Evolutionary conservation across 352 stramenopile genomes (phyloP), one percentile per base, ranked within the genome.

Genomic region (Elongisporangium anandrum): DNA sequence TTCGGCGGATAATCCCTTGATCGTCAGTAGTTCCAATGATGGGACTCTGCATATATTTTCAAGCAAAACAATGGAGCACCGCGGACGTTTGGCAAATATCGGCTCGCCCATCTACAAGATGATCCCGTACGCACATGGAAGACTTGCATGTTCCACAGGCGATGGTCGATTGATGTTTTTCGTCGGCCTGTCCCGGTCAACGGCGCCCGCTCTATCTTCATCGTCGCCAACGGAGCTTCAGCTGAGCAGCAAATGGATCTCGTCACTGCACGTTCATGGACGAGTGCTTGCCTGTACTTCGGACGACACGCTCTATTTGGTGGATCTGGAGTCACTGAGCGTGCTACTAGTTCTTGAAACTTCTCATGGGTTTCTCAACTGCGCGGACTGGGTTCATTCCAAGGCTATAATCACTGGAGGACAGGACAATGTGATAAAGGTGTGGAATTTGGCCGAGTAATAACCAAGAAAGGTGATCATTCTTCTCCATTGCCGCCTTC

Each of bases 11-110:
- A n/a, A 54, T 24, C 48, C 50, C 20, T 41, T 81, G n/a, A 64
- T 90, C 5, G 66, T 84, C 19, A 88, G 74, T 29, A 75, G 79
- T 20, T 92, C 83, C n/a, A 92, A 80, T 64, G 80, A 92, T 26
- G 79, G 81, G 0, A 85, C 73, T 4, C 88, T 92, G 45, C 83
- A 92, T 41, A 69, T 85, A 41, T 92, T 90, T 57, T 75, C 81
- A 24, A 61, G 70, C 0, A 57, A 54, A 16, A 76, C 65, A 1
- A 62, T 82, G 22, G 54, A 77, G 24, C 72, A 86, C 49, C 55
- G 87, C n/a, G 72, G 73, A 5, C 68, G 62, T 1, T 48, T 92
- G 5, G 71, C 81, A 41, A 59, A 63, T 26, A 69, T 80, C 5
- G 52, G 77, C 23, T 75, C 75, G 2, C 77, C 83, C 2, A 68